A percentile compares a stretch with the other conserved stretches of the same genome.
phyloP scores from a whole-genome alignment of 257 asterid species.

The Fraxinus cuspidata region DNA sequence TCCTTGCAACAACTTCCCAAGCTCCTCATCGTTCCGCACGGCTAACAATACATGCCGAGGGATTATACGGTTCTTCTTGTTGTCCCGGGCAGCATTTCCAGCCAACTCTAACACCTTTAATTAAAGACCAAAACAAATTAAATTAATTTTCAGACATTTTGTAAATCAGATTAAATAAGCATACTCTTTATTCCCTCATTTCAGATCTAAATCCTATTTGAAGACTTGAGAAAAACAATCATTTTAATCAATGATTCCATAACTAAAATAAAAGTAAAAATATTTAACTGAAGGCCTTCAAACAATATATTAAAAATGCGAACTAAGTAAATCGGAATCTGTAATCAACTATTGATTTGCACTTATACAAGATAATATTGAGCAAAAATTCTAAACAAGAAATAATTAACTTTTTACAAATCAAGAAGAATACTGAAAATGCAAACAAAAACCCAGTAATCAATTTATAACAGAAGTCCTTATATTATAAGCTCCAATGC shows the following conservation, averaged over 20 bases:
- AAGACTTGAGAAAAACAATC: not conserved
- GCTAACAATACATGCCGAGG: slow-evolving; percentile 55
- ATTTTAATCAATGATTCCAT: not conserved
- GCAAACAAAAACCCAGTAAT: not conserved
- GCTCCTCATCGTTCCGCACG: slow-evolving; percentile 54
- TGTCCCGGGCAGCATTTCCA: slow-evolving; percentile 57
- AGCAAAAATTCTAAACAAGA: too few species aligned
- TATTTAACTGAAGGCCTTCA: not conserved
- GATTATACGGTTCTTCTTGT: slow-evolving; percentile 52
- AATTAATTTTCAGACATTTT: not conserved
- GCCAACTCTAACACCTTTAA: slow-evolving; percentile 54
- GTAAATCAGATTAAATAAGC: not conserved
- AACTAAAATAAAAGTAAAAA: not conserved
- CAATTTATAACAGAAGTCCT: not conserved
- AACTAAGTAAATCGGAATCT: not conserved
- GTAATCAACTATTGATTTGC: not conserved
- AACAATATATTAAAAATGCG: not conserved
- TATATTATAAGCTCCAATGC: not conserved
- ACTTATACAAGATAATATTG: not conserved
- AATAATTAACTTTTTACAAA: too few species aligned
- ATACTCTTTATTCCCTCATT: not conserved
- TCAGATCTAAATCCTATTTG: not conserved
- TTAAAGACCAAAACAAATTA: not conserved
- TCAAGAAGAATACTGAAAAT: not conserved
- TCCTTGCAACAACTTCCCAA: slow-evolving; percentile 46